Base-by-base conservation (phyloP, 805 yeast genomes). In the Metschnikowia reukaufii region DNA sequence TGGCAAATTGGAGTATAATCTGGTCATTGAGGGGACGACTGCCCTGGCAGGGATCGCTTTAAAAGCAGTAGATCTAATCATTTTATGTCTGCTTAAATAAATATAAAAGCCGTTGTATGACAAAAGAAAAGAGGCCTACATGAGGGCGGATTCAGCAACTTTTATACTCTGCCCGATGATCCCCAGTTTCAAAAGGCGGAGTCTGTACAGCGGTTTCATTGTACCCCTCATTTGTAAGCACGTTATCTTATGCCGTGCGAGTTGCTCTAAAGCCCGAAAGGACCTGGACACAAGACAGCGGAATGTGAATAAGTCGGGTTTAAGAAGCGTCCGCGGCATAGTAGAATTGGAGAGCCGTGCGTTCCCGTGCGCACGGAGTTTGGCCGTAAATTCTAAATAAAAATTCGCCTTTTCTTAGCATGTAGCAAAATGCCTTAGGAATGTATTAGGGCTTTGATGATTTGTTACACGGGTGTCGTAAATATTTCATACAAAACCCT, bases 1-100 rank as follows among this genome's bases (percentile, higher is more conserved):
- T 20, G 76, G 73, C 54, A 64, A 59, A 39, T 54, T 53, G 31
- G 71, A 64, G 52, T 61, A 45, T 10, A 34, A 18, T 23, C 48
- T 45, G 9, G 48, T 13, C 25, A 39, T 16, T 7, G 42, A 36
- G 9, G 44, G 48, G 36, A 18, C 44, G 12, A 35, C n/a, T 12
- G 48, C 36, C 35, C 40, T 39, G 21, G 48, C 23, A 20, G 40
- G 31, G 40, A 45, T 39, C 13, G 44, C 29, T 16, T 35, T 39
- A 9, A 34, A 25, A 7, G 48, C 48, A 15, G 44, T 29, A 10
- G 47, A 32, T 19, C 27, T 44, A 16, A 45, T 34, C 48, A 45
- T 45, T 10, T 25, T 25, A 15, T 31, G 15, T 19, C 23, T 23
- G 30, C 10, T 33, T 33, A 2, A 33, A 8, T 13, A 18, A 10